Percentiles rank a stretch among this genome's conserved stretches.
phyloP scores from a whole-genome alignment of 2,329 filamentous ascomycete species.

The Arthrinium puccinioides region DNA sequence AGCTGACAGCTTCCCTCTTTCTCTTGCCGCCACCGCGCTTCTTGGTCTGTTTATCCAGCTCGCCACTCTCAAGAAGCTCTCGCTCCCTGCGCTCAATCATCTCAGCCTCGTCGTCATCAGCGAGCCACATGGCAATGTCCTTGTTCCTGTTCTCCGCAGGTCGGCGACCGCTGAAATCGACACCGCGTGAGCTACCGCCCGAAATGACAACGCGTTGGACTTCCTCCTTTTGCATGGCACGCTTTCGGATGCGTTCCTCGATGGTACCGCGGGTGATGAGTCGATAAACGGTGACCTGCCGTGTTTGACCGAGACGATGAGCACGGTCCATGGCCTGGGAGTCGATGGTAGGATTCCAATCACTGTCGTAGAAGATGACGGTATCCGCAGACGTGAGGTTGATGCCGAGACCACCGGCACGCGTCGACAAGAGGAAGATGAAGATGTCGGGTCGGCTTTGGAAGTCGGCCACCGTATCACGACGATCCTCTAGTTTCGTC shows the following conservation, averaged over 20 bases:
- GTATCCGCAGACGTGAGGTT: constrained; percentile 95
- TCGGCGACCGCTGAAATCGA: constrained; percentile 92
- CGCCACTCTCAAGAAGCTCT: constrained; percentile 70
- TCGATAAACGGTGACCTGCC: constrained; percentile 93
- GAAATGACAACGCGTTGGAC: constrained; percentile 96
- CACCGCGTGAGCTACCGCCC: constrained; percentile 76
- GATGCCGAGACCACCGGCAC: constrained; percentile 95
- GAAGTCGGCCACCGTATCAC: constrained; percentile 95
- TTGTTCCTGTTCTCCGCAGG: constrained; percentile 88
- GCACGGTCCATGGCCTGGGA: constrained; percentile 98
- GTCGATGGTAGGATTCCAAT: constrained; percentile 99
- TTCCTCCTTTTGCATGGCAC: constrained; percentile 95
- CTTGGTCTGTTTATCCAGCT: constrained; percentile 53
- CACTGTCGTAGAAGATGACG: constrained; percentile 98
- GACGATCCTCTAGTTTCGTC: constrained; percentile 92
- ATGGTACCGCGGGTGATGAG: constrained; percentile 96
- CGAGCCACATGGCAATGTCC: constrained; percentile 98
- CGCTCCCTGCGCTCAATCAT: constrained; percentile 89
- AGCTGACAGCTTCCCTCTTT: constrained; percentile 54
- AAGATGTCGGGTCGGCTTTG: constrained; percentile 92
- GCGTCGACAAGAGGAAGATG: constrained; percentile 91
- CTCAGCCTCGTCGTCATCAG: constrained; percentile 92
- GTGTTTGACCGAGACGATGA: constrained; percentile 92
- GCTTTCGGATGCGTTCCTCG: constrained; percentile 95
- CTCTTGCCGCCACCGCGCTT: constrained; percentile 50